These are phyloP conservation scores for Gaeumannomyces tritici DNA, from an alignment of 2,329 filamentous ascomycete species.

Conservation along the genomic window DNA sequence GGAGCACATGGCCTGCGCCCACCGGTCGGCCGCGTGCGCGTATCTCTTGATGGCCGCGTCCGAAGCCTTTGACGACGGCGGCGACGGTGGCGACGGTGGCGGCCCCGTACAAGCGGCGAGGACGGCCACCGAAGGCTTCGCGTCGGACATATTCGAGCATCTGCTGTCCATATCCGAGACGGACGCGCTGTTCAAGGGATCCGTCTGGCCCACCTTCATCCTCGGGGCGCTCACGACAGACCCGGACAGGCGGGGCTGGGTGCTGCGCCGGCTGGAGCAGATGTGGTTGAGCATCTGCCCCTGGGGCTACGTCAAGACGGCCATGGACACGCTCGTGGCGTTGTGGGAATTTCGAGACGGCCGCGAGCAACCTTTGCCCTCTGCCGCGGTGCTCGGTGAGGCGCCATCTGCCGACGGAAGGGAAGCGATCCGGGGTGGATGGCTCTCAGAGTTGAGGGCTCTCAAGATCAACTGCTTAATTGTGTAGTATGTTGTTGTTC, in stretches of 20 bases:
- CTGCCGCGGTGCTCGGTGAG: neutral
- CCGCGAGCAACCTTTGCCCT: slow-evolving; percentile 12
- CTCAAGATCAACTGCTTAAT: slow-evolving; percentile 33
- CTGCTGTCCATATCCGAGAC: slow-evolving; percentile 35
- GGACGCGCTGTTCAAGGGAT: slow-evolving; percentile 45
- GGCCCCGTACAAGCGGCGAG: slow-evolving; percentile 6
- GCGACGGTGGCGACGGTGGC: too few relatives aligned
- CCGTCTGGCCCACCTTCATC: slow-evolving; percentile 47
- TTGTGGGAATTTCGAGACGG: slow-evolving; percentile 29
- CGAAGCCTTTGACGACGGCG: slow-evolving; percentile 1
- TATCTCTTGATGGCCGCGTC: slow-evolving; percentile 30
- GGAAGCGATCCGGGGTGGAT: slow-evolving; percentile 16
- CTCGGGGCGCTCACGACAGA: slow-evolving; percentile 41
- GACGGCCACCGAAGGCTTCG: slow-evolving; percentile 24
- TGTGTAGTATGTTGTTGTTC: slow-evolving; percentile 12
- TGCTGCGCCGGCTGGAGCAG: slow-evolving; percentile 29
- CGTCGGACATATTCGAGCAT: slow-evolving; percentile 34
- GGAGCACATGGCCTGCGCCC: slow-evolving; percentile 67
- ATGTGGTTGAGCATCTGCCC: slow-evolving; percentile 17
- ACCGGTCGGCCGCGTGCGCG: slow-evolving; percentile 31
- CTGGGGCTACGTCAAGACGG: slow-evolving; percentile 39
- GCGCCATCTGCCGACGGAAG: neutral
- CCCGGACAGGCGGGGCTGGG: slow-evolving; percentile 32
- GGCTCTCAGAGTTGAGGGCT: slow-evolving; percentile 33
- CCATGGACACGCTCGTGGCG: slow-evolving; percentile 31